Evolutionary conservation across 768 basidiomycete genomes (phyloP).

Genomic region (Mycena maculata): DNA sequence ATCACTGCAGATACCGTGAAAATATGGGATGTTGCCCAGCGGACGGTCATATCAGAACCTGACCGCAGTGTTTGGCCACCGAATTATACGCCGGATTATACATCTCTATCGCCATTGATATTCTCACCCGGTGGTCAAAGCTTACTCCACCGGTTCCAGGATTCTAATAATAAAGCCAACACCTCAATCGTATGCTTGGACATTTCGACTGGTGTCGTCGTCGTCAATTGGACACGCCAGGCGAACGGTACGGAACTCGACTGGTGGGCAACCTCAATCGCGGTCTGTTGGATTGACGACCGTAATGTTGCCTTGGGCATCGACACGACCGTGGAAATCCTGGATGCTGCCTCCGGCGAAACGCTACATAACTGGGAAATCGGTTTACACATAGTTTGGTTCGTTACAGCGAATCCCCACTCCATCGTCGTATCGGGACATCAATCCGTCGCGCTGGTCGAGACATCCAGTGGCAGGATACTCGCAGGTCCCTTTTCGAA

Average conservation of each 20-base stretch:
- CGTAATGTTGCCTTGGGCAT: neutral
- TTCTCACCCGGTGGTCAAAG: neutral
- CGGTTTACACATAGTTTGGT: neutral
- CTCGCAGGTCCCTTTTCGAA: neutral
- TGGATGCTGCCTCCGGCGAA: neutral
- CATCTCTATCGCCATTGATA: too few species aligned
- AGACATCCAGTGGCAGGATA: neutral
- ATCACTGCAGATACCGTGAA: neutral
- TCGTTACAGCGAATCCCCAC: neutral
- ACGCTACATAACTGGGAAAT: neutral
- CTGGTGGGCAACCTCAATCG: too few species aligned
- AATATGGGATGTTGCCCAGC: neutral
- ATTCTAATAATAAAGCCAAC: neutral
- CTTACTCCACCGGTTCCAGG: neutral
- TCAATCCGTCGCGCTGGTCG: neutral
- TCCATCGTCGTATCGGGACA: neutral
- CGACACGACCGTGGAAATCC: neutral
- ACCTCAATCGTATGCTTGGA: neutral
- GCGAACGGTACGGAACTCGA: neutral
- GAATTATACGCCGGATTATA: neutral
- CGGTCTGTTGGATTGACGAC: neutral
- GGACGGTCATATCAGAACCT: neutral
- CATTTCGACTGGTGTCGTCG: neutral
- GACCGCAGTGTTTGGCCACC: neutral
- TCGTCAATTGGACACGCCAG: neutral